A percentile compares a stretch with the other conserved stretches of the same genome.
Conservation (phyloP, 2,329 filamentous ascomycete species). For the Clarireedia hainanense region DNA sequence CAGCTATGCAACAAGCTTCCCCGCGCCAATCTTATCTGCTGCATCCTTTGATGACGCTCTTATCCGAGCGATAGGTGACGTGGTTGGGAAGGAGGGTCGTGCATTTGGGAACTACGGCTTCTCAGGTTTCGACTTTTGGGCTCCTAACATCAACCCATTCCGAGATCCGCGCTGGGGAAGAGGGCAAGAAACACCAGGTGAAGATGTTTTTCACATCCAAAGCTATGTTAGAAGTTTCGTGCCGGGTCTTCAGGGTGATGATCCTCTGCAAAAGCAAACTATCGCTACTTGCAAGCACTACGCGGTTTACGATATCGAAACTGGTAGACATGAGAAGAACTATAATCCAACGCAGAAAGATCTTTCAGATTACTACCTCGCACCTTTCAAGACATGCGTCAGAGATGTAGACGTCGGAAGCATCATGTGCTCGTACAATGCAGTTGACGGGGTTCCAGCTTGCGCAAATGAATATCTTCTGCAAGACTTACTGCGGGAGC, state of each 20-base stretch:
- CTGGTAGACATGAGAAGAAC: slow-evolving; percentile 38
- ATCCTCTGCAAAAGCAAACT: slow-evolving; percentile 26
- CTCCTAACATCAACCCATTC: slow-evolving; percentile 61
- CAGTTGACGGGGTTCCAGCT: slow-evolving; percentile 57
- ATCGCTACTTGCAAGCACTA: slow-evolving; percentile 53
- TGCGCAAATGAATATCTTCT: slow-evolving; percentile 57
- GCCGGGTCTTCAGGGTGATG: slow-evolving; percentile 41
- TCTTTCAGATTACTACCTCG: slow-evolving; percentile 59
- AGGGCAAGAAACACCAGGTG: slow-evolving; percentile 52
- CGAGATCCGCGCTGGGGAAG: slow-evolving; percentile 56
- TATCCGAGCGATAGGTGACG: slow-evolving; percentile 36
- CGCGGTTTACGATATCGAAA: slow-evolving; percentile 47
- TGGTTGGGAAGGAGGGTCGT: slow-evolving; percentile 55
- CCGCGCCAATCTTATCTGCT: slow-evolving; percentile 53
- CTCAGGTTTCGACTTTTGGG: slow-evolving; percentile 52
- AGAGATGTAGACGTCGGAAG: slow-evolving; percentile 48
- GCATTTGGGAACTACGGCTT: slow-evolving; percentile 55
- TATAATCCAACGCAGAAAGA: slow-evolving; percentile 55
- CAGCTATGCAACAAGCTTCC: slow-evolving; percentile 35
- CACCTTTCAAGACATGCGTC: slow-evolving; percentile 56
- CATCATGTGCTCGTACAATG: slow-evolving; percentile 57
- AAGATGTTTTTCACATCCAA: slow-evolving; percentile 44
- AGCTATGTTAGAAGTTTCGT: slow-evolving; percentile 46
- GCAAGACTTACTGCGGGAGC: slow-evolving; percentile 53
- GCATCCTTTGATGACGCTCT: slow-evolving; percentile 58